phyloP scores from a whole-genome alignment of 1,284 basidiomycete genomes.

The Thelephora terrestris region DNA sequence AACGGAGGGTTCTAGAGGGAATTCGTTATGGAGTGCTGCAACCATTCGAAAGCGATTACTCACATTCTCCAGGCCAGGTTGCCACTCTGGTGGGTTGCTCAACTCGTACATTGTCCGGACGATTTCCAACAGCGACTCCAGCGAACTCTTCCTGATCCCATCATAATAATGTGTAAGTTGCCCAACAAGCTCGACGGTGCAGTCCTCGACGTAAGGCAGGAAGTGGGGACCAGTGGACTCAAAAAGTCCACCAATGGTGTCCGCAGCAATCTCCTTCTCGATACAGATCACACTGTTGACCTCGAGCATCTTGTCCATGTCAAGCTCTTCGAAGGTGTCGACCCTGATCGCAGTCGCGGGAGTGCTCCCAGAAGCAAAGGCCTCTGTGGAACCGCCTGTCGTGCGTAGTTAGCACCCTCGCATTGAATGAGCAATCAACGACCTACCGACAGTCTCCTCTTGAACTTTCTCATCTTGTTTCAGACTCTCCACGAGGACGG shows the following conservation, averaged over 20 bases:
- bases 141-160: slow-evolving; percentile 93
- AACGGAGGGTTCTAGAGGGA: slow-evolving; percentile 34
- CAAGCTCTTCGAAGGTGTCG: slow-evolving; percentile 55
- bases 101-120: slow-evolving; percentile 91
- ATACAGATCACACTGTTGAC: slow-evolving; percentile 96
- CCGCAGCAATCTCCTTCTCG: slow-evolving; percentile 98
- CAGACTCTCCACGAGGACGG: slow-evolving; percentile 78
- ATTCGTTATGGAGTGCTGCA: neutral
- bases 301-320: slow-evolving; percentile 78
- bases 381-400: slow-evolving; percentile 36
- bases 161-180: slow-evolving; percentile 94
- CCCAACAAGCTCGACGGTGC: slow-evolving; percentile 74
- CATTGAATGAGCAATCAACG: slow-evolving; percentile 2
- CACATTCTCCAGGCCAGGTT: slow-evolving; percentile 59
- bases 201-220: slow-evolving; percentile 80
- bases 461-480: slow-evolving; percentile 80
- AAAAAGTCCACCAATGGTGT: slow-evolving; percentile 92
- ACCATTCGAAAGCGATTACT: slow-evolving; percentile 18
- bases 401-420: neutral
- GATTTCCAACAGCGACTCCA: slow-evolving; percentile 84
- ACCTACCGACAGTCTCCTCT: slow-evolving; percentile 34
- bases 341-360: slow-evolving; percentile 59
- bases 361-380: slow-evolving; percentile 65
- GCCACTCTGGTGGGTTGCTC: slow-evolving; percentile 76
- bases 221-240: slow-evolving; percentile 76